Evolutionary conservation across 2,329 filamentous ascomycete species (phyloP).

Genomic region (Teratosphaeriaceae sp.): DNA sequence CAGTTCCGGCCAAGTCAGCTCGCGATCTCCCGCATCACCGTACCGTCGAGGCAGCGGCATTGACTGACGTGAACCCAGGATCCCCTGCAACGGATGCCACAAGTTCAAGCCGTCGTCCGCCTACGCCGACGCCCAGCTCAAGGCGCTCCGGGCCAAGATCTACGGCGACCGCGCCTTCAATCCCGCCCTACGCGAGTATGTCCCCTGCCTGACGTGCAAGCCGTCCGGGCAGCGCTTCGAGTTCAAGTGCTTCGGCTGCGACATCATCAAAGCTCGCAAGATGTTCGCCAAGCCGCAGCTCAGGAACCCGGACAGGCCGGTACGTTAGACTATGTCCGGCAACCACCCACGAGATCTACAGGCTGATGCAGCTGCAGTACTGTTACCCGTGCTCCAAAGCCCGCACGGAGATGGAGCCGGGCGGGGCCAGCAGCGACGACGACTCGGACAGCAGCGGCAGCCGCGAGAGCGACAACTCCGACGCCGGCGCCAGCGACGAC

Average conservation of each 20-base stretch:
- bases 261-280: conserved; percentile 16
- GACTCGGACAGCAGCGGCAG: conserved; percentile 5
- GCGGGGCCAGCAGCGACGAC: conserved; percentile 8
- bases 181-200: conserved; percentile 3
- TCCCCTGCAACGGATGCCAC: conserved; percentile 14
- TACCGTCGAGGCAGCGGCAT: background rate
- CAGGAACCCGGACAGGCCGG: conserved; percentile 17
- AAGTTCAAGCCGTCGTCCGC: conserved; percentile 7
- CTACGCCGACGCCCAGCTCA: conserved; percentile 13
- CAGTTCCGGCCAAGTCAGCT: no score
- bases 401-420: conserved; percentile 15
- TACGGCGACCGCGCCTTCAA: conserved; percentile 7
- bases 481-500: conserved; percentile 4
- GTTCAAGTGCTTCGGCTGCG: conserved; percentile 21
- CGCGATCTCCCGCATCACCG: background rate
- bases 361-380: conserved; percentile 11
- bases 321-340: conserved; percentile 5
- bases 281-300: conserved; percentile 22
- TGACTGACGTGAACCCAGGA: conserved; percentile 8
- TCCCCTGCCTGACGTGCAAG: conserved; percentile 19
- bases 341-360: background rate
- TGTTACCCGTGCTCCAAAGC: conserved; percentile 18
- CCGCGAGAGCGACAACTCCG: conserved; percentile 5
- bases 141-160: conserved; percentile 10
- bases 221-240: conserved; percentile 14